These are phyloP conservation scores for Dentipellis fragilis DNA, from an alignment of 768 basidiomycete species.

Conservation along the genomic window DNA sequence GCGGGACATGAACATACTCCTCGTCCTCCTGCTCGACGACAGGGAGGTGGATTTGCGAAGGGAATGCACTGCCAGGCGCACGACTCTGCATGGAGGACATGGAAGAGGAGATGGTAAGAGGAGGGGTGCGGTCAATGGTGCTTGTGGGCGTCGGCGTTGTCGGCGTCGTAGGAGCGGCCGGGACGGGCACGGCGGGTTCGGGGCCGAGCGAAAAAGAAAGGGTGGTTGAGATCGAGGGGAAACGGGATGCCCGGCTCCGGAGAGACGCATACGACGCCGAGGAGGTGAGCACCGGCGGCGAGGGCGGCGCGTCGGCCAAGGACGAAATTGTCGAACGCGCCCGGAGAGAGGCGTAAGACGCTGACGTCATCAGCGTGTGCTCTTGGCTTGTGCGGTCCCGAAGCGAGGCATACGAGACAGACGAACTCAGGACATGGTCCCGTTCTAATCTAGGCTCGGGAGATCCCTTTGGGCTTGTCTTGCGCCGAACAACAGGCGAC, in stretches of 20 bases:
- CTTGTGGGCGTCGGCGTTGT: constrained; percentile 1
- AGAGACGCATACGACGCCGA: constrained; percentile 14
- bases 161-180: constrained; percentile 9
- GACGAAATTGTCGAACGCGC: background rate
- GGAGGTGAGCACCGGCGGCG: constrained; percentile 2
- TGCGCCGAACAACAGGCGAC: background rate
- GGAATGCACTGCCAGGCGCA: background rate
- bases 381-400: constrained; percentile 6
- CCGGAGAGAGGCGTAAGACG: constrained; percentile 8
- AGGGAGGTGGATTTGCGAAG: constrained; percentile 1
- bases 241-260: constrained; percentile 9
- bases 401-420: constrained; percentile 12
- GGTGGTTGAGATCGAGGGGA: constrained; percentile 15
- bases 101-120: background rate
- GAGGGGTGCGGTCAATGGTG: background rate
- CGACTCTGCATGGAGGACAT: background rate
- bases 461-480: background rate
- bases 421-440: constrained; percentile 5
- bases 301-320: constrained; percentile 6
- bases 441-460: background rate
- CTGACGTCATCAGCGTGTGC: constrained; percentile 2
- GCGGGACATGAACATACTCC: background rate
- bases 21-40: background rate
- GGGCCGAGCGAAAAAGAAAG: constrained; percentile 10
- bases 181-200: background rate